Evolutionary conservation across 1,284 basidiomycete species (phyloP), one percentile per base, ranked within the genome.

Genomic region (Trametes pubescens): DNA sequence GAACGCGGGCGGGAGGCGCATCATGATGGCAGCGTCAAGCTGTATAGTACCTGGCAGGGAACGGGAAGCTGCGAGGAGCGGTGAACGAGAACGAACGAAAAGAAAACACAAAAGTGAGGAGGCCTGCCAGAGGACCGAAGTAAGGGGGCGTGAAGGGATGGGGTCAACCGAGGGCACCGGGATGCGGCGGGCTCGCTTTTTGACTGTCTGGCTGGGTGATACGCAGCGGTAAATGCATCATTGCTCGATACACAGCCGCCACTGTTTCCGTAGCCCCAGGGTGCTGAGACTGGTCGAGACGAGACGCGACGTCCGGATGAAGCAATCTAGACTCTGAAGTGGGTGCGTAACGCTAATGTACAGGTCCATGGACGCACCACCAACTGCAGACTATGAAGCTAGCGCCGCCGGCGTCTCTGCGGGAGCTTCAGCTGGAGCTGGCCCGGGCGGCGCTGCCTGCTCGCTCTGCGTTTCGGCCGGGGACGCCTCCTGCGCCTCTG

Each of bases 361-460:
- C 62, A 57, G 47, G 29, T 29, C 49, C 49, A 55, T 46, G 43
- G 56, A 65, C 64, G 64, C 46, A 65, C 64, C 64, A 59, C 60
- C 40, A 47, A 48, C 8, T 21, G 29, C 16, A 51, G 0, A 37
- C 21, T 1, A 53, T 29, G 57, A 51, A 22, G 48, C 48, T 16
- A 1, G 37, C 24, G 53, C 32, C 38, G 53, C 3, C 1, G 29
- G 8, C 11, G 24, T n/a, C 40, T 47, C 37, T 21, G 40, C 48
- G 26, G 38, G n/a, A 8, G 37, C 24, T 43, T 35, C 37, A 32
- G 18, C 2, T n/a, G n/a, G n/a, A n/a, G n/a, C n/a, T n/a, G n/a
- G n/a, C n/a, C 11, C 14, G 22, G 35, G 26, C 34, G 29, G 22
- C 7, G 21, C 46, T 2, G 57, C 32, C 44, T 35, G 24, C 49